Evolutionary conservation across 768 basidiomycete genomes (phyloP), one percentile per base, ranked within the genome.

Genomic region (Leccinum fibrillosum): DNA sequence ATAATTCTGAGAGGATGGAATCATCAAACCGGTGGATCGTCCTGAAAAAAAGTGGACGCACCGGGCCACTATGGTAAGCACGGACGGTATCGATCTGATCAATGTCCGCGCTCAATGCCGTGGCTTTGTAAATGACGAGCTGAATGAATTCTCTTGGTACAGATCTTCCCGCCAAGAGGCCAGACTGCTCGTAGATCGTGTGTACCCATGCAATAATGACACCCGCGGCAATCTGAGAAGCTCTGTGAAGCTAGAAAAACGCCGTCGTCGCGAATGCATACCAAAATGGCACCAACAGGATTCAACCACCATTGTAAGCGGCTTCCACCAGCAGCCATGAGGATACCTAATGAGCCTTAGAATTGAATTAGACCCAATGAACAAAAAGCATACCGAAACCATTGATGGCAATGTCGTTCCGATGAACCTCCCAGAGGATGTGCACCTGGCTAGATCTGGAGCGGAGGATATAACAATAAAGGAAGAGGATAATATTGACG

Each of bases 361-460:
- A 48, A 37, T 30, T 49, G 17, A 4, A 11, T 39, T 44, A 0
- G 13, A 26, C 21, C 17, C n/a, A 35, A 23, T 28, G 34, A 60
- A 45, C 23, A 45, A 49, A 28, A 17, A 4, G 56, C 79, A 35
- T 60, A 88, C 88, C 88, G 60, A 90, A 88, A 25, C 81, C 76
- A 66, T 94, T 94, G 48, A 93, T 85, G 69, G 84, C 90, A 17
- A 94, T 69, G 66, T 96, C 96, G 66, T 94, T 98, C 63, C 94
- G 80, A 63, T 98, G 95, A 69, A 98, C 95, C 72, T 97, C 91
- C 94, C 93, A 98, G 28, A 96, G 81, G 17, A 97, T 84, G 49
- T 84, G 83, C 2, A 99, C 96, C 74, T 99, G 97, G 66, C 91
- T 94, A 5, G 90, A 94, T 61, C 83, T 84, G 30, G 80, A 81